Percentiles rank a stretch among this genome's conserved stretches.
phyloP scores from a whole-genome alignment of 768 basidiomycete species.

The Mycena albidolilacea region DNA sequence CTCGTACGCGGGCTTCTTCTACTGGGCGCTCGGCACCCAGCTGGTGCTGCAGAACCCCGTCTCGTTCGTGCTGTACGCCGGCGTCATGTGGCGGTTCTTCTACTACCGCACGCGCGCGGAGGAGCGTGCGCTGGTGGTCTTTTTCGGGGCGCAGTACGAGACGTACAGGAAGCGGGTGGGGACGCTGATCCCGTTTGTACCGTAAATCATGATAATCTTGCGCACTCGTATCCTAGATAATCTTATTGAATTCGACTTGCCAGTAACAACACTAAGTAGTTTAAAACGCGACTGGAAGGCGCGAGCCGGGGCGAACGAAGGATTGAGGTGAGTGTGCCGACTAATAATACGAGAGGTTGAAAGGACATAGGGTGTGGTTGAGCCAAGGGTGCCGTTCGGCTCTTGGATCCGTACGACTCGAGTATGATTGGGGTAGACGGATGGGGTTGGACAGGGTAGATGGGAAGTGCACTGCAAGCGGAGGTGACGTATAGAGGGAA shows the following conservation, averaged over 20 bases:
- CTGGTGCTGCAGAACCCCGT: constrained; percentile 90
- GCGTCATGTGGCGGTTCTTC: constrained; percentile 91
- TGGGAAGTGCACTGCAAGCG: too few relatives aligned
- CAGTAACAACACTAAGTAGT: too few relatives aligned
- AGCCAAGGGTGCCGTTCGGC: too few relatives aligned
- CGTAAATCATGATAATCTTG: constrained; percentile 50
- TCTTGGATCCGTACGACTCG: too few relatives aligned
- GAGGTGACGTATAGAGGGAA: too few relatives aligned
- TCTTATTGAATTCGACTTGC: background rate
- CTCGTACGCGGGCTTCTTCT: constrained; percentile 97
- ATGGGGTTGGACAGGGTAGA: too few relatives aligned
- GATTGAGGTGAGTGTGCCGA: too few relatives aligned
- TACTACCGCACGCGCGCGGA: constrained; percentile 83
- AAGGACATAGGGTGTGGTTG: too few relatives aligned
- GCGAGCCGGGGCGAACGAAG: too few relatives aligned
- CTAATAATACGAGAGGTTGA: too few relatives aligned
- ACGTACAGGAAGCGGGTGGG: constrained; percentile 82
- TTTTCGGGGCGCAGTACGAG: constrained; percentile 93
- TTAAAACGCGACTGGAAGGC: too few relatives aligned
- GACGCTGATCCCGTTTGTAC: constrained; percentile 91
- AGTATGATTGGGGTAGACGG: too few relatives aligned
- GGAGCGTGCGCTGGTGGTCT: constrained; percentile 77
- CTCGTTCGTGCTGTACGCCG: constrained; percentile 74
- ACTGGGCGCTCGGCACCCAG: constrained; percentile 97
- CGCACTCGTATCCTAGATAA: background rate